Percentiles rank a stretch among this genome's conserved stretches.
Conservation (phyloP, 179 eudicot genomes). For the Heliamphora pulchella region DNA sequence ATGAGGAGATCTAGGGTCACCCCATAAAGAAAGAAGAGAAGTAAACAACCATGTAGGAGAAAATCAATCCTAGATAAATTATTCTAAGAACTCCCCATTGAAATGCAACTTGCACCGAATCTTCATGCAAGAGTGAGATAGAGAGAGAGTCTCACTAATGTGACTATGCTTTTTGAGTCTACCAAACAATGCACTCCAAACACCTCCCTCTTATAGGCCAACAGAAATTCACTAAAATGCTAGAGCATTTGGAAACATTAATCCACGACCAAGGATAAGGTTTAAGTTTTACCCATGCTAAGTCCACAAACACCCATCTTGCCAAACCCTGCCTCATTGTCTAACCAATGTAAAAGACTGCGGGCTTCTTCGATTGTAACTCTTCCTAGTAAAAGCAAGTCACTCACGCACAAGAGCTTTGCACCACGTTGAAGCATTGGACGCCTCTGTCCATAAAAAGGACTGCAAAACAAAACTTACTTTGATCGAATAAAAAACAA, state of each 20-base stretch:
- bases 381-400: slow-evolving; percentile 82
- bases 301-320: slow-evolving; percentile 96
- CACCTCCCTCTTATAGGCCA: neutral
- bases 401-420: slow-evolving; percentile 88
- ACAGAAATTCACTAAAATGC: too few relatives aligned
- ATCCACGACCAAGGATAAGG: neutral
- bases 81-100: neutral
- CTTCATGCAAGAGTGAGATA: neutral
- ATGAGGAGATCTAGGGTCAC: neutral
- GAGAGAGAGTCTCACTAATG: neutral
- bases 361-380: slow-evolving; percentile 93
- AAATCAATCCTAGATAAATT: neutral
- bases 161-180: too few relatives aligned
- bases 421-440: slow-evolving; percentile 85
- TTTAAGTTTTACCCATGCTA: slow-evolving; percentile 78
- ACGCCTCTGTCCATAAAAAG: slow-evolving; percentile 91
- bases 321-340: slow-evolving; percentile 76
- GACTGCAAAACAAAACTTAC: slow-evolving; percentile 43
- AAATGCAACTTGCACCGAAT: neutral
- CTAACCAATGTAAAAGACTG: slow-evolving; percentile 83
- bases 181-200: neutral
- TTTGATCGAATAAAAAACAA: slow-evolving; percentile 4
- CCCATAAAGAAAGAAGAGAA: neutral
- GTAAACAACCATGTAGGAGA: neutral
- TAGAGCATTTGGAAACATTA: too few relatives aligned